phyloP scores from a whole-genome alignment of 495 filamentous ascomycete species.

The Friedmanniomyces endolithicus region DNA sequence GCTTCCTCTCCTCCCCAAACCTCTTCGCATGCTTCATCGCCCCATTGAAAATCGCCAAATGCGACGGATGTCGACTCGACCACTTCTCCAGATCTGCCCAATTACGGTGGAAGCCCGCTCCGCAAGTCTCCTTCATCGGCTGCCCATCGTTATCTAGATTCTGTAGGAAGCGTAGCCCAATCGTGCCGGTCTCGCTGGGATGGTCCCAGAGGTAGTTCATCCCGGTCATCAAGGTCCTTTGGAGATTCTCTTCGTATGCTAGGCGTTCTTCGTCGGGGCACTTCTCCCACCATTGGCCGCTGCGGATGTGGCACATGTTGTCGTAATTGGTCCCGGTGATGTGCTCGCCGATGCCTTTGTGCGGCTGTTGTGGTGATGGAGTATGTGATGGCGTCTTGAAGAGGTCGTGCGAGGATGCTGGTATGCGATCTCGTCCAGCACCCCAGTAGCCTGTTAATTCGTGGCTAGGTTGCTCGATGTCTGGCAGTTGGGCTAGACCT shows the following conservation, averaged over 20 bases:
- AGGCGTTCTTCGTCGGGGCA: background rate
- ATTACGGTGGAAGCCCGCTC: constrained; percentile 8
- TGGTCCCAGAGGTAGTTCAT: constrained; percentile 9
- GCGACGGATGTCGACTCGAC: constrained; percentile 4
- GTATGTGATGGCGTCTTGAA: background rate
- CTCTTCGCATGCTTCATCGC: constrained; percentile 3
- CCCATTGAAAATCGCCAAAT: constrained; percentile 7
- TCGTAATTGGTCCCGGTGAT: constrained; percentile 4
- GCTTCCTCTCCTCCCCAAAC: constrained; percentile 7
- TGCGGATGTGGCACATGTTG: constrained; percentile 12
- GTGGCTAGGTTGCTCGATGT: constrained; percentile 1
- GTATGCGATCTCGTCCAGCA: constrained; percentile 6
- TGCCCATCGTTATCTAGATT: background rate
- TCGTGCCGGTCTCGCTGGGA: constrained; percentile 3
- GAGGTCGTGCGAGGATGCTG: background rate
- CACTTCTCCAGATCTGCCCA: constrained; percentile 7
- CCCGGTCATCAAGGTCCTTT: constrained; percentile 2
- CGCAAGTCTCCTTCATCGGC: constrained; percentile 3
- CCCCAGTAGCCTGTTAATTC: constrained; percentile 7
- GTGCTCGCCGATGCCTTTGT: constrained; percentile 2
- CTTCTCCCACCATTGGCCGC: constrained; percentile 7
- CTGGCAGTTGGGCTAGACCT: constrained; percentile 1
- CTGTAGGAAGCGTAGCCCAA: constrained; percentile 6
- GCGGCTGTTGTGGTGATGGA: background rate
- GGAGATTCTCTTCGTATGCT: constrained; percentile 4